These are phyloP conservation scores for Nannizziopsis arthrosporioides DNA, from an alignment of 2,329 filamentous ascomycete genomes.

Conservation along the genomic window DNA sequence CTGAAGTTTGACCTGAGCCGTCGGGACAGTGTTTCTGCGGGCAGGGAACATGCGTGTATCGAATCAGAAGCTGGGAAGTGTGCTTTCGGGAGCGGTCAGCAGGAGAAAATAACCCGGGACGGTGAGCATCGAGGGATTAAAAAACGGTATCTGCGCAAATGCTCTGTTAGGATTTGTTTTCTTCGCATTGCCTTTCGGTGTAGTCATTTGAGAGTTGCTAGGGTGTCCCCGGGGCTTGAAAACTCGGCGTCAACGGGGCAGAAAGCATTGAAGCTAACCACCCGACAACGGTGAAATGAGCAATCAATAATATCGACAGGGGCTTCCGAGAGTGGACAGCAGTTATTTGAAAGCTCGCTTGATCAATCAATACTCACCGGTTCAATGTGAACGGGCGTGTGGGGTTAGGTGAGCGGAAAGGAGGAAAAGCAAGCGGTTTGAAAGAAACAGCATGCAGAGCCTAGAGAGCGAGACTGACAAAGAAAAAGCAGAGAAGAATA, in stretches of 20 bases:
- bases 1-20: background rate
- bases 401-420: background rate
- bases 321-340: no score
- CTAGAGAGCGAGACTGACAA: slow-evolving; percentile 5
- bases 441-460: slow-evolving; percentile 8
- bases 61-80: background rate
- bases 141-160: background rate
- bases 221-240: slow-evolving; percentile 5
- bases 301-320: background rate
- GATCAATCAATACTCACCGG: no score
- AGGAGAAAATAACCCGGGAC: background rate
- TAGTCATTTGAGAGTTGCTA: slow-evolving; percentile 1
- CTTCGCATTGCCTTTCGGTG: slow-evolving; percentile 1
- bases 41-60: background rate
- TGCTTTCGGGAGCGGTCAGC: slow-evolving; percentile 1
- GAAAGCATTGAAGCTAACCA: background rate
- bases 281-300: background rate
- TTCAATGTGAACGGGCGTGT: background rate
- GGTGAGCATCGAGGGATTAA: background rate
- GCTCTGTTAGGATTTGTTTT: background rate
- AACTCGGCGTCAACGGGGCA: background rate
- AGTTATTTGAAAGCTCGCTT: no score
- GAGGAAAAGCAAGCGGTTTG: background rate
- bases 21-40: background rate
- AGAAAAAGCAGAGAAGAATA: background rate